Conservation (phyloP, 192 early-diverging fungal genomes). For the Dissophora globulifera region DNA sequence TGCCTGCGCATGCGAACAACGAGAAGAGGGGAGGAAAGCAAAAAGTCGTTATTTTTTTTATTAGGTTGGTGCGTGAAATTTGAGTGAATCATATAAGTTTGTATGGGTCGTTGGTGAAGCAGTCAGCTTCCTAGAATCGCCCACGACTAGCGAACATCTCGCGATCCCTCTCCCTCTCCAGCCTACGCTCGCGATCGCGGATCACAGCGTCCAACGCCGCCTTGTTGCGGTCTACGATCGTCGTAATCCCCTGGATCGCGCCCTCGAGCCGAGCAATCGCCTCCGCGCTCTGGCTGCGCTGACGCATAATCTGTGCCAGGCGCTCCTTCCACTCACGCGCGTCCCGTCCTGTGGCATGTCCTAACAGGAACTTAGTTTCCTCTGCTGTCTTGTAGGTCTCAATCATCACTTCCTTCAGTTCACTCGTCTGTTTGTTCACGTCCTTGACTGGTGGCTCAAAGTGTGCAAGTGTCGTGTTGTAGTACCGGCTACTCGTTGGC, state of each 20-base stretch:
- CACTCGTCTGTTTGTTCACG: slow-evolving; percentile 28
- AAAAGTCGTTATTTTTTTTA: background rate
- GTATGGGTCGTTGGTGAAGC: no score
- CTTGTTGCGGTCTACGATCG: slow-evolving; percentile 36
- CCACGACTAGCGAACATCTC: no score
- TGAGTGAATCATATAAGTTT: no score
- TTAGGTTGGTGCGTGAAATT: background rate
- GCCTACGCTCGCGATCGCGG: slow-evolving; percentile 40
- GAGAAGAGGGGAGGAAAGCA: background rate
- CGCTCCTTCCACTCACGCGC: slow-evolving; percentile 40
- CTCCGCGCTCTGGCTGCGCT: slow-evolving; percentile 39
- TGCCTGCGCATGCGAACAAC: slow-evolving; percentile 22
- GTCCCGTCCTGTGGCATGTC: slow-evolving; percentile 48
- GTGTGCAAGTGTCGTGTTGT: slow-evolving; percentile 42
- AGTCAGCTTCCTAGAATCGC: no score
- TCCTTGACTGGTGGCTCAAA: slow-evolving; percentile 50
- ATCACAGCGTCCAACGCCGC: slow-evolving; percentile 47
- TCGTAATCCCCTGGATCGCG: slow-evolving; percentile 21
- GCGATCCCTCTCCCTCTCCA: slow-evolving; percentile 30
- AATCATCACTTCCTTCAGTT: slow-evolving; percentile 41
- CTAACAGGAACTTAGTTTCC: slow-evolving; percentile 51
- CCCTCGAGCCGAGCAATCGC: slow-evolving; percentile 16
- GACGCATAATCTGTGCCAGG: slow-evolving; percentile 40
- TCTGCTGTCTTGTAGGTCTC: slow-evolving; percentile 55
- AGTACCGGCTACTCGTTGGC: slow-evolving; percentile 36